These are phyloP conservation scores for Omphalotus guepiniiformis DNA, from an alignment of 768 basidiomycete genomes.

Conservation along the genomic window DNA sequence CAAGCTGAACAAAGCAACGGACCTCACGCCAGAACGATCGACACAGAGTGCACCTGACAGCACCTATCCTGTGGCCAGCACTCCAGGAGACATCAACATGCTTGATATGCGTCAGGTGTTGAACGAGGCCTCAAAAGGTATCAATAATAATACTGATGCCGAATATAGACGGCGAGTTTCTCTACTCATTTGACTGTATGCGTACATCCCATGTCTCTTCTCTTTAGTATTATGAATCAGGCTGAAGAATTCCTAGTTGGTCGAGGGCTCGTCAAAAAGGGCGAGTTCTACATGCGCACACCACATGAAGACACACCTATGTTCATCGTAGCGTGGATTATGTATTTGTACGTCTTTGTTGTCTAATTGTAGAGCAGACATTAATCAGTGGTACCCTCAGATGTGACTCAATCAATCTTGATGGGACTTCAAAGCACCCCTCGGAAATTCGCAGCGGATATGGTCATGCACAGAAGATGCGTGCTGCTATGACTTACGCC, in stretches of 20 bases:
- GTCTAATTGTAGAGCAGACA: background rate
- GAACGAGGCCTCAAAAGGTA: constrained; percentile 24
- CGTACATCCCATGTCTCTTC: background rate
- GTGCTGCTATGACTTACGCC: constrained; percentile 25
- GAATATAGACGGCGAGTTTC: constrained; percentile 25
- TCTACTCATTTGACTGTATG: background rate
- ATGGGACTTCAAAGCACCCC: constrained; percentile 17
- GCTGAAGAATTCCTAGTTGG: constrained; percentile 16
- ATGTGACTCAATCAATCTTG: constrained; percentile 23
- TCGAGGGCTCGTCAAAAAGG: constrained; percentile 14
- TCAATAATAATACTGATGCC: constrained; percentile 24
- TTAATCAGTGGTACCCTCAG: constrained; percentile 11
- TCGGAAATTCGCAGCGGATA: constrained; percentile 16
- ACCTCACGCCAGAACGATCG: constrained; percentile 11
- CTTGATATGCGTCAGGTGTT: constrained; percentile 13
- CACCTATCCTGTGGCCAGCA: background rate
- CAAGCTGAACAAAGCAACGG: too few relatives aligned
- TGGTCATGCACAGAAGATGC: constrained; percentile 33
- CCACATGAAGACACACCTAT: constrained; percentile 15
- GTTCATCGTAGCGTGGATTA: constrained; percentile 26
- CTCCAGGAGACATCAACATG: background rate
- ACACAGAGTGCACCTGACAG: background rate
- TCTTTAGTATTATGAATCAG: constrained; percentile 15
- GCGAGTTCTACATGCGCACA: constrained; percentile 15
- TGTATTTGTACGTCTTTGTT: constrained; percentile 16